Base-by-base conservation (phyloP, 768 basidiomycete genomes). In the Tulasnella sp. region DNA sequence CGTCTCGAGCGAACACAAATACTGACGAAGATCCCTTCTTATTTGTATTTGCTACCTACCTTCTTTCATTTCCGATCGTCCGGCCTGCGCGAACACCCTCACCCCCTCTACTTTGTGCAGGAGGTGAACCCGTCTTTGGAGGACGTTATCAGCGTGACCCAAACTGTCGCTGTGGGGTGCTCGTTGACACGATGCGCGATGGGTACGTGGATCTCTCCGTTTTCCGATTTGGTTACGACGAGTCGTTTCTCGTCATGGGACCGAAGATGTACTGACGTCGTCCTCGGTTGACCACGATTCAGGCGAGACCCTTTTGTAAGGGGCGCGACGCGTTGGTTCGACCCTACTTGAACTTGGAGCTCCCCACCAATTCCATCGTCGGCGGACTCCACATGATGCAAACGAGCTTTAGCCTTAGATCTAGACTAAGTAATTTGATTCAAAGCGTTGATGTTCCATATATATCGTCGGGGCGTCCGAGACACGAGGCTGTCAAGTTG, bases 111-210 rank as follows among this genome's bases (percentile, higher is more conserved):
- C 28, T 31, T 54, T 24, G 31, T 82, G 81, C 84, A 96, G 94
- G 96, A 99, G 86, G 97, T 99, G 81, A 99, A 99, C 85, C 98
- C 98, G n/a, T 93, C 95, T 0, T 89, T 99, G 24, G 90, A 89
- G 20, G 95, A 96, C 83, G 88, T 88, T 72, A 89, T 88, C 73
- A 92, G 92, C 46, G 97, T 93, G 12, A 86, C 91, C 83, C 92
- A 97, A 87, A 99, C 98, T 0, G 93, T 99, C 40, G 92, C 94
- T 24, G 92, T 97, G 40, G 96, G 96, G 8, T 95, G 96, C 84
- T 96, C 94, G 48, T 88, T 97, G 69, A 91, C 95, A 41, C 90
- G 96, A 42, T 88, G 93, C 44, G 95, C 96, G 12, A 87, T 97
- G 78, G 95, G 95, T 95, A 83, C 76, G 90, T 86, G 64, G 18